Evolutionary conservation across 495 filamentous ascomycete genomes (phyloP).

Genomic region (Paragyromitra xinjiangensis): DNA sequence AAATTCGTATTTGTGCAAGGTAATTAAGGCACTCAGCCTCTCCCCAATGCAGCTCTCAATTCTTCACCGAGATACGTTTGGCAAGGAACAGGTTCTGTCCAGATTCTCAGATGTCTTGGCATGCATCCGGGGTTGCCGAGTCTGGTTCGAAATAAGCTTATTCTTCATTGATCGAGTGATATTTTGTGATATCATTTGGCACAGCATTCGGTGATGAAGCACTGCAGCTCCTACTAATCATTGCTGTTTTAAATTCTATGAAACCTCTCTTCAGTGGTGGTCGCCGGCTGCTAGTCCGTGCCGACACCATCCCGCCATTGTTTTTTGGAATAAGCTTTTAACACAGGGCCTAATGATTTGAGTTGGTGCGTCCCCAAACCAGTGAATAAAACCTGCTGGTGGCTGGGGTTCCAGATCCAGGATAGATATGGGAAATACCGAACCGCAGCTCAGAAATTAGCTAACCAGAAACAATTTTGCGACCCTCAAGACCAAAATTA

Average conservation of each 20-base stretch:
- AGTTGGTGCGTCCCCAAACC: too few relatives aligned
- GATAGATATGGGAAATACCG: background rate
- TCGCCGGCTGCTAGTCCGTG: too few relatives aligned
- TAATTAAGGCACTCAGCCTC: background rate
- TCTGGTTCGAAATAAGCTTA: background rate
- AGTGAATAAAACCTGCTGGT: too few relatives aligned
- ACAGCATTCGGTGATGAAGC: background rate
- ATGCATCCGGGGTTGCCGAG: background rate
- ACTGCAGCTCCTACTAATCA: too few relatives aligned
- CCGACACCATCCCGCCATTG: too few relatives aligned
- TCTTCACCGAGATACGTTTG: background rate
- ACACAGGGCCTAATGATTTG: too few relatives aligned
- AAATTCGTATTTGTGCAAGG: background rate
- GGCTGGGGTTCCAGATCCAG: too few relatives aligned
- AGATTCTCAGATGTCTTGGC: background rate
- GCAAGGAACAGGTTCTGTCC: background rate
- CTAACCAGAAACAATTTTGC: background rate
- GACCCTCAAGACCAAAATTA: background rate
- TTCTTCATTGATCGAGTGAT: background rate
- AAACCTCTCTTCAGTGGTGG: too few relatives aligned
- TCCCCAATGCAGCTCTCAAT: background rate
- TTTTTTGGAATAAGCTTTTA: too few relatives aligned
- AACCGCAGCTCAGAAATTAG: background rate
- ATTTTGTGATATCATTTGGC: background rate
- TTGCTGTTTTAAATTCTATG: too few relatives aligned